Evolutionary conservation across 2,329 filamentous ascomycete species (phyloP).

Genomic region (Curvularia verruculosa): DNA sequence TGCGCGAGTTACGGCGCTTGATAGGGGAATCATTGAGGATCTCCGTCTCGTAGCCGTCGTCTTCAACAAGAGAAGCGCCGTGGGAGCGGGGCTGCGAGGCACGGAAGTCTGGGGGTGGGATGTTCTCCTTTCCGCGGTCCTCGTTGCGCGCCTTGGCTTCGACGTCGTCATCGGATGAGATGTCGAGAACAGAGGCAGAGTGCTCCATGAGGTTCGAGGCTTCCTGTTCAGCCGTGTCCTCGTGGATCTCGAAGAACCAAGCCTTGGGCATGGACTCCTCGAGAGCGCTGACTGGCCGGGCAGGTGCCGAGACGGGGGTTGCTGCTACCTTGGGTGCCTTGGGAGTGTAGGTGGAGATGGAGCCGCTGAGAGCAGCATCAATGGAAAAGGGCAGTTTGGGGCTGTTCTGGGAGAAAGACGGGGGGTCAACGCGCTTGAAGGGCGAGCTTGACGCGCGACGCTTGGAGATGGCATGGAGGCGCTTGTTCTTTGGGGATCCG

Average conservation of each 20-base stretch:
- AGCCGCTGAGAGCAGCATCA: slow-evolving; percentile 80
- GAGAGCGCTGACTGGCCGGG: slow-evolving; percentile 26
- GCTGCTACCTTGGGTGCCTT: slow-evolving; percentile 46
- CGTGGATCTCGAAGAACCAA: slow-evolving; percentile 95
- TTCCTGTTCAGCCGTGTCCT: slow-evolving; percentile 88
- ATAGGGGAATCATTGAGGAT: slow-evolving; percentile 25
- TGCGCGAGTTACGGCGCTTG: slow-evolving; percentile 38
- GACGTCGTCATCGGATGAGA: slow-evolving; percentile 84
- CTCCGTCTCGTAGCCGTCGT: slow-evolving; percentile 21
- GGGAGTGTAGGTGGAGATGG: slow-evolving; percentile 67
- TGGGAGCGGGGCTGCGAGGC: slow-evolving; percentile 24
- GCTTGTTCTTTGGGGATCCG: slow-evolving; percentile 77
- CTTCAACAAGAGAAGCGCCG: slow-evolving; percentile 6
- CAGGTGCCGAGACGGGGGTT: slow-evolving; percentile 43
- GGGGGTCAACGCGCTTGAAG: slow-evolving; percentile 74
- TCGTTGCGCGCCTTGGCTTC: slow-evolving; percentile 60
- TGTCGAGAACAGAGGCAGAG: slow-evolving; percentile 82
- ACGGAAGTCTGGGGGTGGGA: slow-evolving; percentile 67
- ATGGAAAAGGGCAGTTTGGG: slow-evolving; percentile 74
- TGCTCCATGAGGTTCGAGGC: slow-evolving; percentile 94
- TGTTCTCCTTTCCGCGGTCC: slow-evolving; percentile 88
- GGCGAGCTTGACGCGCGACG: slow-evolving; percentile 67
- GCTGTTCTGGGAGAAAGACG: slow-evolving; percentile 61
- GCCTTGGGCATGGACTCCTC: slow-evolving; percentile 63
- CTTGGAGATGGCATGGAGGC: slow-evolving; percentile 69